Evolutionary conservation across 2,329 filamentous ascomycete genomes (phyloP).

Genomic region (Ceratocystis destructans): DNA sequence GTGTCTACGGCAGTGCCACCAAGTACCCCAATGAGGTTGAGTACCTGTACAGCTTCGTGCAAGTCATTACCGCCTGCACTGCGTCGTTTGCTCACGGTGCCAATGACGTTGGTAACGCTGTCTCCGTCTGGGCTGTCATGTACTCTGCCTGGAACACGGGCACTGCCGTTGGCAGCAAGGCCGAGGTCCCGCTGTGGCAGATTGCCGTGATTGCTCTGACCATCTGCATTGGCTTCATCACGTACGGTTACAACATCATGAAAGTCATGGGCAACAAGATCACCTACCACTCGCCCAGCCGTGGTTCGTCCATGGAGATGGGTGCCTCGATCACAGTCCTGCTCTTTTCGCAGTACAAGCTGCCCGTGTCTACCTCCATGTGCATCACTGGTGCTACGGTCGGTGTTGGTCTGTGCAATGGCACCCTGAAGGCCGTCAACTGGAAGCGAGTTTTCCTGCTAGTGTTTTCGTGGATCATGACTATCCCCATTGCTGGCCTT

Average conservation of each 20-base stretch:
- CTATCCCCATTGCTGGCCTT: slow-evolving; percentile 31
- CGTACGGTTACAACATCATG: slow-evolving; percentile 77
- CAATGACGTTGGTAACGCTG: slow-evolving; percentile 62
- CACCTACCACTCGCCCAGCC: slow-evolving; percentile 49
- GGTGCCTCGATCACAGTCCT: slow-evolving; percentile 65
- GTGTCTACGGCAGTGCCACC: slow-evolving; percentile 48
- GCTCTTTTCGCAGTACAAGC: slow-evolving; percentile 59
- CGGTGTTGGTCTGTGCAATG: slow-evolving; percentile 66
- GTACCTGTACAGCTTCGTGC: slow-evolving; percentile 53
- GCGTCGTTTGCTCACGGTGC: slow-evolving; percentile 64
- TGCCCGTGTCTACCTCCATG: slow-evolving; percentile 66
- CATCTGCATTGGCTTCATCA: slow-evolving; percentile 54
- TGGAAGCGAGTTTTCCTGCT: slow-evolving; percentile 58
- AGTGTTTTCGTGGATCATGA: slow-evolving; percentile 45
- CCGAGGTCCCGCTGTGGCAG: slow-evolving; percentile 60
- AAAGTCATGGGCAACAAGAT: slow-evolving; percentile 76
- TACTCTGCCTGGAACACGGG: slow-evolving; percentile 55
- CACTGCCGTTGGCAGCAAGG: slow-evolving; percentile 45
- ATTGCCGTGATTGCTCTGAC: slow-evolving; percentile 52
- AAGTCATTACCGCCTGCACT: slow-evolving; percentile 54
- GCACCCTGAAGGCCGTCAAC: slow-evolving; percentile 58
- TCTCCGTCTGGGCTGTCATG: slow-evolving; percentile 56
- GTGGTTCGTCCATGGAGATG: slow-evolving; percentile 62
- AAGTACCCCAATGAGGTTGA: slow-evolving; percentile 60
- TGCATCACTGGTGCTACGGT: slow-evolving; percentile 70